A percentile compares a stretch with the other conserved stretches of the same genome.
Conservation (phyloP, 129 eudicot species). For the Artemisia argyi region DNA sequence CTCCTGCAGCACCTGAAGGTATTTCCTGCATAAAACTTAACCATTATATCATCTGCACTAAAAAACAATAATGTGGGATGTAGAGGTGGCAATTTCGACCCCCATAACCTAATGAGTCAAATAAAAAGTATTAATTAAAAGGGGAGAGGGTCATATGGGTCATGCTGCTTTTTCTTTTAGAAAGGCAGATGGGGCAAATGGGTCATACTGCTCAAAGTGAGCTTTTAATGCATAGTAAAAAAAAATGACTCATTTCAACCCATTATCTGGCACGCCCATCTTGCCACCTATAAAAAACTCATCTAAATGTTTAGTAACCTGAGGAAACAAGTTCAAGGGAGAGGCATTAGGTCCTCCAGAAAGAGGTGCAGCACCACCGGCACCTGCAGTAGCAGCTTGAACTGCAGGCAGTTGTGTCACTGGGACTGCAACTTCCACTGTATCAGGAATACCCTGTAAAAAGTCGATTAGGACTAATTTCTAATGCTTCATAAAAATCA, state of each 20-base stretch:
- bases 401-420: conserved; percentile 52
- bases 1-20: conserved; percentile 62
- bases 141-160: no score
- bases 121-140: no score
- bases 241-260: no score
- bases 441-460: conserved; percentile 83
- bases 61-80: conserved; percentile 7
- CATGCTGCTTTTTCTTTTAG: no score
- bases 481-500: not conserved
- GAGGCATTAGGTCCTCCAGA: conserved; percentile 91
- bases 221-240: no score
- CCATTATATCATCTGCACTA: not conserved
- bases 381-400: conserved; percentile 33
- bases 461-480: not conserved
- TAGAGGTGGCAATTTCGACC: not conserved
- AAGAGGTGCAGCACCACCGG: conserved; percentile 40
- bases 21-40: conserved; percentile 51
- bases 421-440: conserved; percentile 71
- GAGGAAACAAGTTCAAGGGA: conserved; percentile 91
- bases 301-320: conserved; percentile 37
- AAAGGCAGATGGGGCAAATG: no score
- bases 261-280: no score
- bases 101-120: no score
- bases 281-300: not conserved
- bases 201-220: no score